Conservation (phyloP, 2,329 filamentous ascomycete genomes). For the Diaporthe sp. region DNA sequence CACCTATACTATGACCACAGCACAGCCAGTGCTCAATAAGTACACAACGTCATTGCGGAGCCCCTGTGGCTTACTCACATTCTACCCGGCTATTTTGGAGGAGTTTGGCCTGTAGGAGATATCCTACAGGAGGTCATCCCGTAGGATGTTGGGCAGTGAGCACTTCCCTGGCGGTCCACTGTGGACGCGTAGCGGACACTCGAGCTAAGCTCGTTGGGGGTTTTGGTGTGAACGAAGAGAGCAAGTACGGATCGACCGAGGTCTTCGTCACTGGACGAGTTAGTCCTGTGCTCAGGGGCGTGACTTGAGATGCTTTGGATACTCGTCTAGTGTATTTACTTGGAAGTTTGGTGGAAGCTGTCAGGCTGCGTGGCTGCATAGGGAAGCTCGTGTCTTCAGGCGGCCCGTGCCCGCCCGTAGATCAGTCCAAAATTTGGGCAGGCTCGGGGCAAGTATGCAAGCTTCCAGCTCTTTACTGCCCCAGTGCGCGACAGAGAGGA, state of each 20-base stretch:
- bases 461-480: neutral
- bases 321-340: neutral
- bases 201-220: neutral
- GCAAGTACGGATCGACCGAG: neutral
- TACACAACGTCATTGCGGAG: neutral
- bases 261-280: neutral
- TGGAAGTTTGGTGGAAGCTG: neutral
- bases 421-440: slow-evolving; percentile 30
- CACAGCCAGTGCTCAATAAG: neutral
- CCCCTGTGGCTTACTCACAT: neutral
- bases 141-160: neutral
- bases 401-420: slow-evolving; percentile 29
- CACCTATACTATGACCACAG: neutral
- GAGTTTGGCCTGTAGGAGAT: neutral
- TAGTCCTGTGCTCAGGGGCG: neutral
- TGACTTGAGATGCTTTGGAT: neutral
- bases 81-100: neutral
- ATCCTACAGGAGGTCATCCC: neutral
- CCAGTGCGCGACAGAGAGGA: slow-evolving; percentile 3
- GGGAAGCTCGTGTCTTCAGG: neutral
- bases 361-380: neutral
- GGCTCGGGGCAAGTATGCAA: slow-evolving; percentile 17
- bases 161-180: neutral
- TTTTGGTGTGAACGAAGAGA: neutral
- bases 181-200: too few relatives aligned